Evolutionary conservation across 371 early-diverging fungal species (phyloP).

Genomic region (Haplosporangium sp.): DNA sequence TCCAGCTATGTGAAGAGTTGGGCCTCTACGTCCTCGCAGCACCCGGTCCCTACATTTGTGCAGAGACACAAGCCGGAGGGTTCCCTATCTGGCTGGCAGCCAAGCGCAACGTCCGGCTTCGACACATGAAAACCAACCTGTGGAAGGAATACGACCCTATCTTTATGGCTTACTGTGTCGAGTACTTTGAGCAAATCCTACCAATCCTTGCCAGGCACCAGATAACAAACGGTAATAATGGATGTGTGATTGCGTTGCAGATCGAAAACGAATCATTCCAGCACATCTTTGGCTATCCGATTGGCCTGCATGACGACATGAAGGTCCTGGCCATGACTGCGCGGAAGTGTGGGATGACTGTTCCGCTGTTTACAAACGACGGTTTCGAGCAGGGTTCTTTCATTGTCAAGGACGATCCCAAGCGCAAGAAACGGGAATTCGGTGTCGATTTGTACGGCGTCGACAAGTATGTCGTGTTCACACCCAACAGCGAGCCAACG

Average conservation of each 20-base stretch:
- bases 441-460: constrained; percentile 85
- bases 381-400: constrained; percentile 78
- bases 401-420: constrained; percentile 62
- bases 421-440: constrained; percentile 59
- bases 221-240: constrained; percentile 73
- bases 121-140: constrained; percentile 76
- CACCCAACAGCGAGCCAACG: constrained; percentile 69
- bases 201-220: constrained; percentile 85
- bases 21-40: constrained; percentile 85
- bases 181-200: constrained; percentile 80
- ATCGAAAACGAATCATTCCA: constrained; percentile 87
- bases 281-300: constrained; percentile 68
- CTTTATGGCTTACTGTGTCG: constrained; percentile 76
- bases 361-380: constrained; percentile 88
- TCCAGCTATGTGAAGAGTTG: constrained; percentile 79
- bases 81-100: constrained; percentile 87
- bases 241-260: constrained; percentile 83
- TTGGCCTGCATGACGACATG: constrained; percentile 89
- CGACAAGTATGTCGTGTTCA: constrained; percentile 85
- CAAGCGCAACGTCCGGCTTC: constrained; percentile 77
- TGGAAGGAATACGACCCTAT: constrained; percentile 76
- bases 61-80: constrained; percentile 90
- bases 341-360: constrained; percentile 80
- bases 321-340: constrained; percentile 80
- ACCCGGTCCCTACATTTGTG: constrained; percentile 91